Conservation (phyloP, 2,329 filamentous ascomycete genomes). For the Cadophora sp. region DNA sequence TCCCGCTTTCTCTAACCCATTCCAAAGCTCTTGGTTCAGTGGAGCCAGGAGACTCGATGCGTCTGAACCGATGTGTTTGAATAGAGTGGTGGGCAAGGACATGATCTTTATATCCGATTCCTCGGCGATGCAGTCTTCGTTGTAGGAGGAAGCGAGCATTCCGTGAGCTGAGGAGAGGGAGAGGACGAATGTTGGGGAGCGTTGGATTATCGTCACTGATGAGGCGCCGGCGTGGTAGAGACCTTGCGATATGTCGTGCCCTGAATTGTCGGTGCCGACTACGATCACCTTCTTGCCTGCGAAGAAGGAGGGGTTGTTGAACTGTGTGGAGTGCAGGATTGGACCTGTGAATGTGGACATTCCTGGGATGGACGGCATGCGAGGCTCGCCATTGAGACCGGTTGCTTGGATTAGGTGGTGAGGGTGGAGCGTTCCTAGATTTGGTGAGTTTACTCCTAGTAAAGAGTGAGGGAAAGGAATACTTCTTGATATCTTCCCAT, state of each 20-base stretch:
- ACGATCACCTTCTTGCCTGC: slow-evolving; percentile 66
- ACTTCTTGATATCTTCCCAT: slow-evolving; percentile 15
- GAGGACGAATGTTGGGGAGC: slow-evolving; percentile 42
- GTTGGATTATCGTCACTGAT: slow-evolving; percentile 72
- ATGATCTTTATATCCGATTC: slow-evolving; percentile 68
- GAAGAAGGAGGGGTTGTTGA: slow-evolving; percentile 42
- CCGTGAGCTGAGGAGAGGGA: background rate
- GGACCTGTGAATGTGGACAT: slow-evolving; percentile 62
- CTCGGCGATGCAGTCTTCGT: slow-evolving; percentile 43
- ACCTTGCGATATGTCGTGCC: slow-evolving; percentile 72
- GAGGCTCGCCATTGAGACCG: slow-evolving; percentile 59
- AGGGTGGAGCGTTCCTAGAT: slow-evolving; percentile 53
- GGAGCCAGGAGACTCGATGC: slow-evolving; percentile 47
- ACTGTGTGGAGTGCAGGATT: slow-evolving; percentile 67
- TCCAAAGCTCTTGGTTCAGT: slow-evolving; percentile 48
- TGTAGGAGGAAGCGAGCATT: background rate
- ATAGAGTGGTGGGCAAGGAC: slow-evolving; percentile 61
- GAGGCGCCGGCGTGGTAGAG: slow-evolving; percentile 69
- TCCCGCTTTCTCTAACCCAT: slow-evolving; percentile 58
- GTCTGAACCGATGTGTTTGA: slow-evolving; percentile 63
- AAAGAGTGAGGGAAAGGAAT: background rate
- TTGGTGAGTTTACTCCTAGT: slow-evolving; percentile 44
- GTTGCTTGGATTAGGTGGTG: slow-evolving; percentile 59
- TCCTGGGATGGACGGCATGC: slow-evolving; percentile 52
- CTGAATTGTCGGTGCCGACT: slow-evolving; percentile 71